A percentile compares a stretch with the other conserved stretches of the same genome.
Conservation (phyloP, 257 asterid species). For the Echites panduratus region DNA sequence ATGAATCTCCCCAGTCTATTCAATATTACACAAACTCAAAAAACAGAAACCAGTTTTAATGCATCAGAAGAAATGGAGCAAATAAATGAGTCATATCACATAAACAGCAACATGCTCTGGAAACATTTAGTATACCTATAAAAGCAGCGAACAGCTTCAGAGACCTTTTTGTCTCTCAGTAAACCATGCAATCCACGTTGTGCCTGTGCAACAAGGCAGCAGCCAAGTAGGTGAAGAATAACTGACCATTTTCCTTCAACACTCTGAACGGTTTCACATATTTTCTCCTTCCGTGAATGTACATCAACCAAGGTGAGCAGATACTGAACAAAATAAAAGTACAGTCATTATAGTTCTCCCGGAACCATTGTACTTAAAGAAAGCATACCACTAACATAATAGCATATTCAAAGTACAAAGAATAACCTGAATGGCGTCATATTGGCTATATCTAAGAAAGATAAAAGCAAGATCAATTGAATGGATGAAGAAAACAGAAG, state of each 20-base stretch:
- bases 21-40: not conserved
- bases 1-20: not conserved
- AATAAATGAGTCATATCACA: not conserved
- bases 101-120: not conserved
- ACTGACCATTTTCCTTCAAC: slow-evolving; percentile 52
- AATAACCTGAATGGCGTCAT: slow-evolving; percentile 73
- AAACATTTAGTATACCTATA: slow-evolving; percentile 47
- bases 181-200: slow-evolving; percentile 51
- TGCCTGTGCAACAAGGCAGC: slow-evolving; percentile 81
- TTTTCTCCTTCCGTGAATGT: slow-evolving; percentile 68
- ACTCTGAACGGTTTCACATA: slow-evolving; percentile 66
- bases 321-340: slow-evolving; percentile 43
- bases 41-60: not conserved
- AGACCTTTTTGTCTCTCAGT: slow-evolving; percentile 56
- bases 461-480: slow-evolving; percentile 67
- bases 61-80: not conserved
- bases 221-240: slow-evolving; percentile 84
- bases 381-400: not conserved
- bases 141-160: slow-evolving; percentile 83
- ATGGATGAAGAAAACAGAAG: slow-evolving; percentile 75
- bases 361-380: slow-evolving; percentile 12
- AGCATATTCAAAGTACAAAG: slow-evolving; percentile 16
- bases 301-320: slow-evolving; percentile 74
- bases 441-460: slow-evolving; percentile 76
- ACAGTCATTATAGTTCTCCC: slow-evolving; percentile 26